Conservation (phyloP, 2,329 filamentous ascomycete genomes). For the Colletotrichum lindemuthianum region DNA sequence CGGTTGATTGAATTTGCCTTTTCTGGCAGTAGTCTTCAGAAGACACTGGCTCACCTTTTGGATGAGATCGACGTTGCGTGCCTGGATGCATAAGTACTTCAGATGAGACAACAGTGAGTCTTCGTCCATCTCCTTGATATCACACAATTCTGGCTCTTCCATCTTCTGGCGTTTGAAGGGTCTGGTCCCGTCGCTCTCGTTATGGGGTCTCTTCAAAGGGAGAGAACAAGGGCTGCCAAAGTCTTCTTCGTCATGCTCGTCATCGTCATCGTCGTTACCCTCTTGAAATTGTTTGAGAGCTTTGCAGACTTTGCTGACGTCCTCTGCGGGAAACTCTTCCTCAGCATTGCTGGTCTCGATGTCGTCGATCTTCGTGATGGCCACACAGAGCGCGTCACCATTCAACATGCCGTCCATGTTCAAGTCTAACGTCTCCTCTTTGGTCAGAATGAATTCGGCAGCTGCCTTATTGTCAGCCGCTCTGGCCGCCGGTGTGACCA, state of each 20-base stretch:
- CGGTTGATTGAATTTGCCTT: neutral
- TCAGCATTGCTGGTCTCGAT: slow-evolving; percentile 23
- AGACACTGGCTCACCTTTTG: slow-evolving; percentile 14
- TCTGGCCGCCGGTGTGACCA: slow-evolving; percentile 29
- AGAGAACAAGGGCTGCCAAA: neutral
- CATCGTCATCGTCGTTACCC: neutral
- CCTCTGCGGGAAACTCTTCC: slow-evolving; percentile 9
- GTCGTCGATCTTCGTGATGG: slow-evolving; percentile 35
- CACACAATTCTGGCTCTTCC: too few species aligned
- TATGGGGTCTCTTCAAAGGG: neutral
- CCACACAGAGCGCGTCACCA: slow-evolving; percentile 24
- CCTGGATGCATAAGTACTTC: slow-evolving; percentile 28
- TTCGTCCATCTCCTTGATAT: too few species aligned
- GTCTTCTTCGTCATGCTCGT: neutral
- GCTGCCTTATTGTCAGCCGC: slow-evolving; percentile 37
- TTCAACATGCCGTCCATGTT: slow-evolving; percentile 33
- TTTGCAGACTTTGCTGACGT: neutral
- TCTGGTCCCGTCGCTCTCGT: too few species aligned
- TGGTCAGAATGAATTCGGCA: slow-evolving; percentile 26
- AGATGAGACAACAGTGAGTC: neutral
- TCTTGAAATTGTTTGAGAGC: neutral
- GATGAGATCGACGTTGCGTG: slow-evolving; percentile 17
- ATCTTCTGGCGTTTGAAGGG: neutral
- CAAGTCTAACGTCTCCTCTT: slow-evolving; percentile 27
- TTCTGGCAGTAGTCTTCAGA: neutral